phyloP scores from a whole-genome alignment of 345 rosid genomes.

The Hevea brasiliensis region DNA sequence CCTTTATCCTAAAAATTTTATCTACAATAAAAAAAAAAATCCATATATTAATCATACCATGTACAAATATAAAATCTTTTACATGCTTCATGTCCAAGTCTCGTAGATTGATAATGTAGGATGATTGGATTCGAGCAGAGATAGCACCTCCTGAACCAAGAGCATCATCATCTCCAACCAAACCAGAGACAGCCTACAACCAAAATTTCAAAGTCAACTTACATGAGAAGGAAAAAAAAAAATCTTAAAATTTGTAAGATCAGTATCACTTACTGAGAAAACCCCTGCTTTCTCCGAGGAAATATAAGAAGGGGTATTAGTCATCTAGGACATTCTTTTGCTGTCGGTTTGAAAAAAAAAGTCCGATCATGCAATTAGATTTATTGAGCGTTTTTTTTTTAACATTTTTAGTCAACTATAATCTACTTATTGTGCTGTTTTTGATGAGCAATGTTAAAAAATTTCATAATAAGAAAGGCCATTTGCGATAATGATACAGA shows the following conservation, averaged over 20 bases:
- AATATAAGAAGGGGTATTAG: background rate
- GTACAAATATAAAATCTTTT: conserved; percentile 89
- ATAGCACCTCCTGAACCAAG: conserved; percentile 64
- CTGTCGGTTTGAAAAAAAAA: background rate
- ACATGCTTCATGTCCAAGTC: conserved; percentile 89
- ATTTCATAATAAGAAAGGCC: background rate
- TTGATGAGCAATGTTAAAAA: background rate
- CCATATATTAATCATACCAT: conserved; percentile 46
- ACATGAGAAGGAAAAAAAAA: background rate
- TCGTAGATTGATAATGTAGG: conserved; percentile 77
- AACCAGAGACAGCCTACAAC: conserved; percentile 72
- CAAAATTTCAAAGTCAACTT: conserved; percentile 5
- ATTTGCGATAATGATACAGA: background rate
- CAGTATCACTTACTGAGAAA: background rate
- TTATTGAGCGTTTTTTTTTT: background rate
- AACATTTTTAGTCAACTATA: background rate
- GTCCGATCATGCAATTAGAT: background rate
- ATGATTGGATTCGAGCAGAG: conserved; percentile 74
- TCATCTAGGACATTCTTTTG: background rate
- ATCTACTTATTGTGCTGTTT: background rate
- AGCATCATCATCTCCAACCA: conserved; percentile 87
- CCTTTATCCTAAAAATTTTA: no score
- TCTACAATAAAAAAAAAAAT: background rate
- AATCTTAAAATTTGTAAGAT: background rate
- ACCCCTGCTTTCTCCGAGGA: background rate